Conservation (phyloP, 208 protist genomes). For the Leishmania guyanensis region DNA sequence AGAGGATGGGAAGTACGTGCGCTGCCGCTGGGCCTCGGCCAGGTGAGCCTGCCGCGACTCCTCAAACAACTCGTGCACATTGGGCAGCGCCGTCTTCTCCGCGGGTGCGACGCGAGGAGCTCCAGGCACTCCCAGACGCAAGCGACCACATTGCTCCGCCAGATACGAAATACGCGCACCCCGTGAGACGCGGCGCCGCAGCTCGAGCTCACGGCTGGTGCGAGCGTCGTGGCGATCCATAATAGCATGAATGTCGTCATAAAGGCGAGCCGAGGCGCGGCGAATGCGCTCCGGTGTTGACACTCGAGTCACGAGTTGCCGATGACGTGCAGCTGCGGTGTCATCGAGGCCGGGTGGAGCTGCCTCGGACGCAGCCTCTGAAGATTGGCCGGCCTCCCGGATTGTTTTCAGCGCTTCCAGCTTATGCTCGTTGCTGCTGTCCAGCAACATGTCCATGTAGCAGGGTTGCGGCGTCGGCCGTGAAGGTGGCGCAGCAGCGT, state of each 20-base stretch:
- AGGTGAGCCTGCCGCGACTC: conserved; percentile 64
- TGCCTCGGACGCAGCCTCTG: not conserved
- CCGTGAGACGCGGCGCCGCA: conserved; percentile 36
- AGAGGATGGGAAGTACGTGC: conserved; percentile 43
- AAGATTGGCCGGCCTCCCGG: conserved; percentile 10
- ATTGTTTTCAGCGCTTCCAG: conserved; percentile 32
- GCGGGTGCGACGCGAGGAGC: not conserved
- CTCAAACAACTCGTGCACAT: conserved; percentile 70
- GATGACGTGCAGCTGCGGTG: not conserved
- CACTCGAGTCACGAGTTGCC: conserved; percentile 17
- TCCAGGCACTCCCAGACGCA: not conserved
- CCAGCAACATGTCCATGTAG: conserved; percentile 34
- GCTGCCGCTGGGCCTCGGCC: conserved; percentile 51
- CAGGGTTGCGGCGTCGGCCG: not conserved
- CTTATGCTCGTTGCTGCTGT: conserved; percentile 4
- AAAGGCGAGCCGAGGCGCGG: conserved; percentile 41
- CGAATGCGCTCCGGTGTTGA: conserved; percentile 73
- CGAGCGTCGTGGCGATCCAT: conserved; percentile 51
- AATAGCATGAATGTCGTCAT: conserved; percentile 69
- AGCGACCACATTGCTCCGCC: not conserved
- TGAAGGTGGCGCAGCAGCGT: conserved; percentile 2
- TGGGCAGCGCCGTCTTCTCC: conserved; percentile 32
- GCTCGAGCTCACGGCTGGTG: conserved; percentile 53
- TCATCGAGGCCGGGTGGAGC: not conserved
- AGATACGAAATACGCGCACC: not conserved